Conservation (phyloP, 257 asterid species). For the Solanum medicagineum region DNA sequence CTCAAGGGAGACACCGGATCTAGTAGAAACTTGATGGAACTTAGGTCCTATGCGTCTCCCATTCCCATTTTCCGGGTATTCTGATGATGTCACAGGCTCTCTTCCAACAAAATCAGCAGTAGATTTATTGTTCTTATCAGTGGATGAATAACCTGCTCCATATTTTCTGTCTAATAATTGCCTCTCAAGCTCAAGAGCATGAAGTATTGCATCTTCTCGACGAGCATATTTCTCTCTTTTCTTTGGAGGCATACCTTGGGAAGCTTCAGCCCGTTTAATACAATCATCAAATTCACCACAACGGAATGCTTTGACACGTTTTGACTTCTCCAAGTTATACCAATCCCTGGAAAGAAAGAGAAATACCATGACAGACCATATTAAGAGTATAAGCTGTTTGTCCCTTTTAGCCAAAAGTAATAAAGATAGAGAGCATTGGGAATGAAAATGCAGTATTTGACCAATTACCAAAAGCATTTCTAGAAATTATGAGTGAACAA, state of each 20-base stretch:
- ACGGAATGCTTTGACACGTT: constrained; percentile 91
- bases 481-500: background rate
- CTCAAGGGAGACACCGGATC: constrained; percentile 23
- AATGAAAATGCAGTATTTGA: background rate
- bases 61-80: constrained; percentile 27
- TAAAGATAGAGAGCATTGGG: background rate
- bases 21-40: constrained; percentile 26
- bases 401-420: background rate
- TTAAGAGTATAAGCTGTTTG: background rate
- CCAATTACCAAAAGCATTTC: background rate
- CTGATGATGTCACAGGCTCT: constrained; percentile 20
- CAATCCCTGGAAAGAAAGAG: constrained; percentile 57
- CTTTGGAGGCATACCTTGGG: constrained; percentile 92
- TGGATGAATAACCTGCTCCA: constrained; percentile 50
- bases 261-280: constrained; percentile 92
- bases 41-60: constrained; percentile 19
- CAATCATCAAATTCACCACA: constrained; percentile 96
- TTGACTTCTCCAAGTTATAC: constrained; percentile 98
- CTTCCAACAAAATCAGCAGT: constrained; percentile 27
- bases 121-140: constrained; percentile 27
- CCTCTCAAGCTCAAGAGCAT: constrained; percentile 94
- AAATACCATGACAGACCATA: background rate
- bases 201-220: constrained; percentile 95
- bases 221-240: constrained; percentile 99
- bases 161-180: constrained; percentile 52